These are phyloP conservation scores for Xerocomellus amylosporus DNA, from an alignment of 768 basidiomycete genomes.

Conservation along the genomic window DNA sequence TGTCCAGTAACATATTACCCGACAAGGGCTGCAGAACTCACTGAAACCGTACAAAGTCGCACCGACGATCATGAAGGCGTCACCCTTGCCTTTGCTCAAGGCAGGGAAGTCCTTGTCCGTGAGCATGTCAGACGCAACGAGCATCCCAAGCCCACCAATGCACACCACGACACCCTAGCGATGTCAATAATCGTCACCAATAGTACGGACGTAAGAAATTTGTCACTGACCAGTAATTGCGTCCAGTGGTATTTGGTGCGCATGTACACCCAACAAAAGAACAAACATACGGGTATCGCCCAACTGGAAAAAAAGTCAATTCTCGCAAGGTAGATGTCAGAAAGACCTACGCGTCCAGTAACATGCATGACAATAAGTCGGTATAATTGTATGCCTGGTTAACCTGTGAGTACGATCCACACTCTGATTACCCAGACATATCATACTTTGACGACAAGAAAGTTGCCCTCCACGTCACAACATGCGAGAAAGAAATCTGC, in stretches of 20 bases:
- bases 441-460: constrained; percentile 71
- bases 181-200: background rate
- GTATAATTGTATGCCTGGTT: constrained; percentile 79
- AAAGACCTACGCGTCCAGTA: constrained; percentile 73
- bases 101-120: constrained; percentile 76
- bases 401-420: background rate
- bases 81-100: constrained; percentile 66
- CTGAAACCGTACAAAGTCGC: constrained; percentile 86
- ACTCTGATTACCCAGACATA: background rate
- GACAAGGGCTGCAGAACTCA: constrained; percentile 36
- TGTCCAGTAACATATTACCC: background rate
- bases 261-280: constrained; percentile 84
- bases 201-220: background rate
- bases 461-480: constrained; percentile 88
- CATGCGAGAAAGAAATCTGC: constrained; percentile 74
- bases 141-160: constrained; percentile 70
- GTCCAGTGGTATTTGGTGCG: constrained; percentile 79
- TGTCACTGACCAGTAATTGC: constrained; percentile 59
- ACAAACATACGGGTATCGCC: constrained; percentile 86
- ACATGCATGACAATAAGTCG: constrained; percentile 83
- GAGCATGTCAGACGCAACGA: constrained; percentile 74
- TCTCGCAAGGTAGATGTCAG: background rate
- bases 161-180: constrained; percentile 69
- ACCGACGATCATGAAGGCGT: constrained; percentile 83
- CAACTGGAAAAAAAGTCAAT: constrained; percentile 45